Conservation (phyloP, 176 grass and related monocot genomes). For the Zoysia japonica region DNA sequence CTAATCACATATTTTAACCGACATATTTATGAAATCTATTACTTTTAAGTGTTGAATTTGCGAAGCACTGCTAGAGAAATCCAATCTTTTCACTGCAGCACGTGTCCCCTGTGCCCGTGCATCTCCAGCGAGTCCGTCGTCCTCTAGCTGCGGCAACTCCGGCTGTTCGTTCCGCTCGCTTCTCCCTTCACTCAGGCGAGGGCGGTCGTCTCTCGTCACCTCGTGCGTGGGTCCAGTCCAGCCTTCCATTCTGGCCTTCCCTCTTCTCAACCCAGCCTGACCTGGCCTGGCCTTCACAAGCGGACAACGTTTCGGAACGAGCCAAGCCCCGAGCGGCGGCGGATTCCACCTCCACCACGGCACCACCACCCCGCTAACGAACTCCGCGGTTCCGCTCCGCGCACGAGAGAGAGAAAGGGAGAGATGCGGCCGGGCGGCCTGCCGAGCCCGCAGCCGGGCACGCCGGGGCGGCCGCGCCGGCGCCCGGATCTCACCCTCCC, state of each 20-base stretch:
- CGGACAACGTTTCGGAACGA: not conserved
- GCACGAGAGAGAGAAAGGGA: not conserved
- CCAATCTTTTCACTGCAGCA: too few relatives aligned
- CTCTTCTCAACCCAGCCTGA: not conserved
- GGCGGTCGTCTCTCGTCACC: constrained; percentile 15
- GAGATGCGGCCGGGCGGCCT: constrained; percentile 30
- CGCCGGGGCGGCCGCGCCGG: constrained; percentile 45
- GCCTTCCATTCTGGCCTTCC: not conserved
- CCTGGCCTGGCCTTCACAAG: constrained; percentile 12
- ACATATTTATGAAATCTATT: too few relatives aligned
- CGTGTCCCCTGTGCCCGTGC: not conserved
- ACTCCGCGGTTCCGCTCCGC: not conserved
- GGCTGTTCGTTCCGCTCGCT: not conserved
- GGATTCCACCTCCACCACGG: not conserved
- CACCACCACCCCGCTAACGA: constrained; percentile 6
- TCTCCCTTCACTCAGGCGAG: not conserved
- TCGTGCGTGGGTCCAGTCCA: not conserved
- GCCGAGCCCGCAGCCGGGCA: constrained; percentile 36
- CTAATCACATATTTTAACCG: too few relatives aligned
- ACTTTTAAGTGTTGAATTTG: too few relatives aligned
- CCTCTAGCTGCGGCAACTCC: not conserved
- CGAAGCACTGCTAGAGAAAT: too few relatives aligned
- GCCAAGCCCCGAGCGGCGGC: constrained; percentile 26
- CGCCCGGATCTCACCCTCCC: constrained; percentile 65
- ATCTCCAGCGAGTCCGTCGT: not conserved